Evolutionary conservation across 139 green algal species (phyloP), one percentile per base, ranked within the genome.

Genomic region (Closterium sp.): DNA sequence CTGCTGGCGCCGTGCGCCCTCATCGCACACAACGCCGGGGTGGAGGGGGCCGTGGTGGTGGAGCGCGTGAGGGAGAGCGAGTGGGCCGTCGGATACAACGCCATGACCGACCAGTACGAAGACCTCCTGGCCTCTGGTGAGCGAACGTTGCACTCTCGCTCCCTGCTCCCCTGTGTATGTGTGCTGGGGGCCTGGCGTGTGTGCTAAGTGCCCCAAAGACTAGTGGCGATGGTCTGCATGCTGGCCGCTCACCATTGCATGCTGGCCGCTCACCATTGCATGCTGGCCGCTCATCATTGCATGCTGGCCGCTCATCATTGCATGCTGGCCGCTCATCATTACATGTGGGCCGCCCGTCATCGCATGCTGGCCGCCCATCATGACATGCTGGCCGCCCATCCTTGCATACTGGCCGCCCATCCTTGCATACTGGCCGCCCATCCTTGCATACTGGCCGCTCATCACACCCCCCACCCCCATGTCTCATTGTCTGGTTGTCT

Each of bases 51-150:
- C 87, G 97, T 99, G 33, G 96, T 99, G 66, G 95, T 98, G 34
- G 95, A 98, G 95, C 96, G 96, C 92, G 93, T 99, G 91, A 86
- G 97, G 91, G 96, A 97, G 87, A 94, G 96, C 94, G 88, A 95
- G 21, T 99, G 98, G 91, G 95, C 97, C 92, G 95, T 97, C 76
- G 96, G 97, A 16, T 98, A 99, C 97, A 99, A 99, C 94, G 97
- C 97, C 38, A 97, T 98, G 95, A 85, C 55, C 35, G 94, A 88
- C 91, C 76, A 87, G 64, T 96, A 92, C 88, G 85, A 89, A 81
- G 85, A 96, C 89, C 85, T 96, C 32, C 92, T 94, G 31, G 91
- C 25, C 30, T 86, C 83, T 30, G 89, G 89, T 92, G 30, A 25
- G 89, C 36, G 38, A 6, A 19, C 69, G n/a, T 36, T 10, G 10